Evolutionary conservation across 2,329 filamentous ascomycete genomes (phyloP).

Genomic region (Botrytis porri): DNA sequence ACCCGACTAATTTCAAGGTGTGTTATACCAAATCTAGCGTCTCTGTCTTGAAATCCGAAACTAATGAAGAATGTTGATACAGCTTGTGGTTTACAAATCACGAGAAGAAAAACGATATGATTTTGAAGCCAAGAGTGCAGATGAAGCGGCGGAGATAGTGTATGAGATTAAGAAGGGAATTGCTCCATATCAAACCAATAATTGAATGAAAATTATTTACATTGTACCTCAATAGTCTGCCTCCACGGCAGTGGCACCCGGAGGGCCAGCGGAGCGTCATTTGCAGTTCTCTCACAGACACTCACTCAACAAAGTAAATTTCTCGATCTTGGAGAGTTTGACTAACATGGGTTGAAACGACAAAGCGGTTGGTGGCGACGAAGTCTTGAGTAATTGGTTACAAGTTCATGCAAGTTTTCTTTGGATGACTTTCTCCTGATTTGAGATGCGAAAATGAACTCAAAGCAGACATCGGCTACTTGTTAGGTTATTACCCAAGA

Average conservation of each 20-base stretch:
- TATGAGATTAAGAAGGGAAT: conserved; percentile 74
- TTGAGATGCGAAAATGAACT: background rate
- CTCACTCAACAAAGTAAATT: background rate
- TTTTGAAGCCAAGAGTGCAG: conserved; percentile 71
- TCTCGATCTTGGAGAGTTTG: background rate
- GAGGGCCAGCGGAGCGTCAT: background rate
- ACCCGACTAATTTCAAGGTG: conserved; percentile 78
- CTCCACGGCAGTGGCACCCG: background rate
- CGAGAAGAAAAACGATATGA: conserved; percentile 80
- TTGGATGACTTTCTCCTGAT: background rate
- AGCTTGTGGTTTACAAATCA: conserved; percentile 71
- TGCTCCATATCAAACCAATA: conserved; percentile 51
- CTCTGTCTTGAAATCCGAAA: background rate
- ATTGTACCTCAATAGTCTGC: background rate
- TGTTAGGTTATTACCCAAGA: background rate
- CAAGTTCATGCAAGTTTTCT: background rate
- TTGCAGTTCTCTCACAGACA: background rate
- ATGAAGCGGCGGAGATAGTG: conserved; percentile 77
- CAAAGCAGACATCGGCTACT: background rate
- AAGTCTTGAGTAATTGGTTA: background rate
- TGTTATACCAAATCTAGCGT: conserved; percentile 23
- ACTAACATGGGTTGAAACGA: background rate
- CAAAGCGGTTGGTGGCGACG: background rate
- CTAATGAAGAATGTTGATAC: background rate
- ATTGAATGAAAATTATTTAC: background rate